Base-by-base conservation (phyloP, 257 asterid genomes). In the Plantago major region DNA sequence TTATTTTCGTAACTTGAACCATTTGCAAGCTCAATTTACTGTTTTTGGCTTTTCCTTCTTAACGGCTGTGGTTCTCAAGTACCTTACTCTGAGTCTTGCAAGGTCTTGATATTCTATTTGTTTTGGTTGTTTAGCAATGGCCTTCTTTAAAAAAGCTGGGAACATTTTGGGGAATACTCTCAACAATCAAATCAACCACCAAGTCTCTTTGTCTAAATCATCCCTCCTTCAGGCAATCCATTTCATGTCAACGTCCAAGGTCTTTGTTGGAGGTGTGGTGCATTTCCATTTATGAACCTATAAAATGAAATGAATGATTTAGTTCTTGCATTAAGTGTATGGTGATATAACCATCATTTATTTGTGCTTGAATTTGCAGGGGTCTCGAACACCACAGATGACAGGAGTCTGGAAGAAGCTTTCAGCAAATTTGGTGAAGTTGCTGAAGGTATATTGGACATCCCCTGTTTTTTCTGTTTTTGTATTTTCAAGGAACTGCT, bases 171-270 rank as follows among this genome's bases (percentile, higher is more conserved):
- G 87, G 66, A 87, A 74, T 52, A 71, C 76, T 13, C 64, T 78
- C 37, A 66, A 66, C 62, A 81, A 60, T 49, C 81, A 73, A 52
- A 57, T 87, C 63, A 74, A 28, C 60, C 78, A 55, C 48, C 82
- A 78, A 60, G 55, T 76, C 15, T 60, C 89, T 6, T 71, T 72
- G 45, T 79, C 95, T 46, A 73, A 43, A 7, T 84, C 87, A 9
- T 82, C 92, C 67, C 71, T 84, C 65, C 75, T 82, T 53, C 95
- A 88, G 70, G 79, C 79, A 1, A 70, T 86, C 55, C 78, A 96
- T 76, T 84, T 81, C 85, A 91, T 91, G 96, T 86, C 98, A 26
- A 68, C 76, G 33, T 78, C 95, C 52, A 91, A 82, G 73, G 59
- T 88, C 64, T 91, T 88, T 55, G 48, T 88, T 38, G 98, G 98